Percentiles rank a stretch among this genome's conserved stretches.
Conservation (phyloP, 768 basidiomycete species). For the Rhizopogon sp. region DNA sequence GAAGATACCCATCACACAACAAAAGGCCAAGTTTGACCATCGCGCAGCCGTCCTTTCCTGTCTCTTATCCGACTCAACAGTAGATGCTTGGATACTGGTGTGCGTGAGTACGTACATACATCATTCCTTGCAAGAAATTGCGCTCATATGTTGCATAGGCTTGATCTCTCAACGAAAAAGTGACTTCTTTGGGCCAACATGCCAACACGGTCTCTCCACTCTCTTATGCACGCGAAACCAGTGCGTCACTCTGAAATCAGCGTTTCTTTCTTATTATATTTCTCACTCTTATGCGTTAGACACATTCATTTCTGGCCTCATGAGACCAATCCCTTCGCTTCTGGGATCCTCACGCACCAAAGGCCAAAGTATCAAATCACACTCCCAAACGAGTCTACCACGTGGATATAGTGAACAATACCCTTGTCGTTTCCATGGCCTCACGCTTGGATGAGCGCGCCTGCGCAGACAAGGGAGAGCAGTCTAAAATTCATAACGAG, state of each 20-base stretch:
- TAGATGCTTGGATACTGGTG: constrained; percentile 81
- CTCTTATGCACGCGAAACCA: constrained; percentile 58
- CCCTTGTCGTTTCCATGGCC: constrained; percentile 90
- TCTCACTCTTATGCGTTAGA: constrained; percentile 35
- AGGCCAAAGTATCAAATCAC: constrained; percentile 52
- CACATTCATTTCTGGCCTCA: constrained; percentile 74
- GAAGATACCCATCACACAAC: constrained; percentile 36
- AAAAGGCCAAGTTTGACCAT: constrained; percentile 81
- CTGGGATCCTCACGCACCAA: constrained; percentile 74
- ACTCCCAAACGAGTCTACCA: constrained; percentile 80
- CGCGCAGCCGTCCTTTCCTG: constrained; percentile 86
- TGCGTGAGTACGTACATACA: constrained; percentile 61
- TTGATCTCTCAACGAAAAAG: constrained; percentile 66
- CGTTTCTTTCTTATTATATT: neutral
- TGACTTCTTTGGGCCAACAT: constrained; percentile 75
- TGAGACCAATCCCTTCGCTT: constrained; percentile 89
- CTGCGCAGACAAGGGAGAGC: constrained; percentile 81
- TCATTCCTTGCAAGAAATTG: neutral
- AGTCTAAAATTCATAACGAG: constrained; percentile 95
- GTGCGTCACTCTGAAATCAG: constrained; percentile 34
- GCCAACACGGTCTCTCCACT: constrained; percentile 76
- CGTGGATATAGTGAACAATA: constrained; percentile 73
- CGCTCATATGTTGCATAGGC: constrained; percentile 34
- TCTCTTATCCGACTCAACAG: constrained; percentile 66
- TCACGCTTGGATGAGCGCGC: constrained; percentile 75